phyloP scores from a whole-genome alignment of 1,139 yeast genomes.

The Blastobotrys malaysiensis region DNA sequence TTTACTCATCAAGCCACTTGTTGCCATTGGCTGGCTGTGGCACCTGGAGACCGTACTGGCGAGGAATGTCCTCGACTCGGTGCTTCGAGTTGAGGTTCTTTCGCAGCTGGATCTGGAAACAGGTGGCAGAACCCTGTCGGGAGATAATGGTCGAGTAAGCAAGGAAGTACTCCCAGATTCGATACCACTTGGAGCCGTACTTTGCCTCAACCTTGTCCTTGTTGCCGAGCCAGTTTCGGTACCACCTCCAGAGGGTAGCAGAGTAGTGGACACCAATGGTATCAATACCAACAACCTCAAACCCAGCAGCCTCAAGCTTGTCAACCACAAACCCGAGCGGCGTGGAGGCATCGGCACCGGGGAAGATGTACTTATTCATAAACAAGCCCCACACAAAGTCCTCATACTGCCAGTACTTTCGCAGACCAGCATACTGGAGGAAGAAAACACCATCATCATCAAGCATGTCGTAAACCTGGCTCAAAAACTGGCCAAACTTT shows the following conservation, averaged over 20 bases:
- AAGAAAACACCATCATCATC: constrained; percentile 89
- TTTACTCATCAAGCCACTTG: constrained; percentile 41
- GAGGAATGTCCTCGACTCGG: constrained; percentile 74
- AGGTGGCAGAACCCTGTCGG: constrained; percentile 91
- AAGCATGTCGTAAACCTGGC: constrained; percentile 77
- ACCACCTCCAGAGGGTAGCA: constrained; percentile 91
- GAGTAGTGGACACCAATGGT: constrained; percentile 92
- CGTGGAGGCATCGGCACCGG: constrained; percentile 96
- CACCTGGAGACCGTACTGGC: constrained; percentile 68
- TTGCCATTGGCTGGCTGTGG: constrained; percentile 52
- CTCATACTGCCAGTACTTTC: constrained; percentile 93
- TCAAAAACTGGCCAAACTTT: constrained; percentile 67
- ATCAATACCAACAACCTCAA: constrained; percentile 79
- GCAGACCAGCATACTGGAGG: constrained; percentile 84
- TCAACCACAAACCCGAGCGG: constrained; percentile 81
- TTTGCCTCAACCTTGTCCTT: constrained; percentile 68
- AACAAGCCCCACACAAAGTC: constrained; percentile 92
- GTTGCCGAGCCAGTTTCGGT: constrained; percentile 89
- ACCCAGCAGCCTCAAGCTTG: constrained; percentile 75
- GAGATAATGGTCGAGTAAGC: constrained; percentile 77
- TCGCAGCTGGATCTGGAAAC: constrained; percentile 87
- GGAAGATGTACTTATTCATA: constrained; percentile 95
- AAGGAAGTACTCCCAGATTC: constrained; percentile 91
- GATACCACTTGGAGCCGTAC: constrained; percentile 86
- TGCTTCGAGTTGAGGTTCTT: constrained; percentile 83